phyloP scores from a whole-genome alignment of 176 grass and related monocot genomes.

The Microstegium vimineum region DNA sequence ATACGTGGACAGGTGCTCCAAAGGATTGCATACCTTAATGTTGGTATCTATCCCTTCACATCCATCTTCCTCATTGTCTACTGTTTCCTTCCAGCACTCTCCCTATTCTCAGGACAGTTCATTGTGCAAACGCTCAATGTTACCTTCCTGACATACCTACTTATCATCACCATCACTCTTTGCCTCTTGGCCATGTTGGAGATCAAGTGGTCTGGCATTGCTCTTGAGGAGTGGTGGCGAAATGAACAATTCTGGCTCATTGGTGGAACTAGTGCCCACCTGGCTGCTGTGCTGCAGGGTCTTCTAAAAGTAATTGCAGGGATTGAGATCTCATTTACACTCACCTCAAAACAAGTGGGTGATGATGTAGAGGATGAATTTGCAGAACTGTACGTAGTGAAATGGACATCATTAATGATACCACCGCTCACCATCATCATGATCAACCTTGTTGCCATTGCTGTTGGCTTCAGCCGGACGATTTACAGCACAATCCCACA shows the following conservation, averaged over 20 bases:
- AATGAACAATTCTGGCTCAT: constrained; percentile 99
- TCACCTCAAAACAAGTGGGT: constrained; percentile 70
- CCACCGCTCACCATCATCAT: constrained; percentile 93
- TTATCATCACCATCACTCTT: constrained; percentile 79
- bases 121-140: constrained; percentile 93
- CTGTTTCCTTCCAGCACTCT: constrained; percentile 97
- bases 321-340: constrained; percentile 95
- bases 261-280: constrained; percentile 91
- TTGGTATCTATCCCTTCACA: constrained; percentile 97
- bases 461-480: constrained; percentile 83
- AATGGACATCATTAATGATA: constrained; percentile 96
- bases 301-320: constrained; percentile 91
- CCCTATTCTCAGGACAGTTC: constrained; percentile 96
- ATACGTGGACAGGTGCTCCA: constrained; percentile 58
- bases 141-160: constrained; percentile 86
- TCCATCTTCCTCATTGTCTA: constrained; percentile 97
- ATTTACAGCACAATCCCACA: constrained; percentile 92
- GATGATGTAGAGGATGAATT: constrained; percentile 87
- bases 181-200: constrained; percentile 87
- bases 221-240: constrained; percentile 95
- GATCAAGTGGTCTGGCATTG: constrained; percentile 96
- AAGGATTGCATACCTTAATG: constrained; percentile 90
- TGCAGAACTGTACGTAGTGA: constrained; percentile 79
- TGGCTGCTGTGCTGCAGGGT: constrained; percentile 86
- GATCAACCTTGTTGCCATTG: constrained; percentile 91